phyloP scores from a whole-genome alignment of 116 monocot species.

The Dioscorea cayenensis region DNA sequence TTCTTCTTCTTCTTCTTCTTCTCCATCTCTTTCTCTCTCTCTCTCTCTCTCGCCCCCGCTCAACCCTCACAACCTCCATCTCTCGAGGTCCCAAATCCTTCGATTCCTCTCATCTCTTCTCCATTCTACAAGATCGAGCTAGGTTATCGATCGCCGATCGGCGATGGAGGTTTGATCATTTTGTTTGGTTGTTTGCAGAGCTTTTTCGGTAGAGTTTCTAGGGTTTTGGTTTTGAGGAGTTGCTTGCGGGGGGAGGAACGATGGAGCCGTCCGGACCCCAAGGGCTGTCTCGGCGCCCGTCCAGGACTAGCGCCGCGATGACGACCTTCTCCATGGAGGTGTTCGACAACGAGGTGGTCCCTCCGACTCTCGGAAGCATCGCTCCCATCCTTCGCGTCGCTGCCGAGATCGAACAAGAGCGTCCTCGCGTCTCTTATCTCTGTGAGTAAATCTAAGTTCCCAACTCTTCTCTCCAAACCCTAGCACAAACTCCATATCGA shows the following conservation, averaged over 20 bases:
- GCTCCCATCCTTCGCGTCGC: conserved; percentile 86
- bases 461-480: neutral
- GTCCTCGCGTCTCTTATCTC: conserved; percentile 87
- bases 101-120: neutral
- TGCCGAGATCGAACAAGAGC: conserved; percentile 76
- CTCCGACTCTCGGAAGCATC: conserved; percentile 71
- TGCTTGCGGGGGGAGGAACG: neutral
- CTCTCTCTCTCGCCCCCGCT: neutral
- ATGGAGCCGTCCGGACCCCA: conserved; percentile 35
- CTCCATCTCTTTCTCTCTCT: no score
- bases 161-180: neutral
- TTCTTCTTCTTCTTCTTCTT: neutral
- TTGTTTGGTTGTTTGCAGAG: neutral
- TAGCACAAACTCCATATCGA: neutral
- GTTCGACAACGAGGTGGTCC: conserved; percentile 96
- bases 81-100: neutral
- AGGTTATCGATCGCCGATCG: neutral
- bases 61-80: neutral
- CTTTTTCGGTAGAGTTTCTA: neutral
- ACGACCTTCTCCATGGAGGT: conserved; percentile 90
- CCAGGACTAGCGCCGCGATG: conserved; percentile 45
- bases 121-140: neutral
- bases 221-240: no score
- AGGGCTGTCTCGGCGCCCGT: conserved; percentile 41
- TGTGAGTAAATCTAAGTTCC: conserved; percentile 28